Evolutionary conservation across 2,329 filamentous ascomycete species (phyloP), one percentile per base, ranked within the genome.

Genomic region (Acrocalymma vagum): DNA sequence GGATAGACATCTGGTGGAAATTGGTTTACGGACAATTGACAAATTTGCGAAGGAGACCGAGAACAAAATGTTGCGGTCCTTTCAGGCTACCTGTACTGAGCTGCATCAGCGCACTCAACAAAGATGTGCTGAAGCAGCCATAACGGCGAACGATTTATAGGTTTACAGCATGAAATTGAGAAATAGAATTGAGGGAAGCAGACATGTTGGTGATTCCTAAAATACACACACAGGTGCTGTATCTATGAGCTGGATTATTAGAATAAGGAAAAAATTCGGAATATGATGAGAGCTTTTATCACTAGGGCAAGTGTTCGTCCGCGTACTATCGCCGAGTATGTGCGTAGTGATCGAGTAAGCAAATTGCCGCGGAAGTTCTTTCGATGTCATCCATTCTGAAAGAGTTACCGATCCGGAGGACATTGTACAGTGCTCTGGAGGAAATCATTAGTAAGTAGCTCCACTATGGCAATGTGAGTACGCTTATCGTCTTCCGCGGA

Each of bases 1-100:
- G 17, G 55, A 59, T 28, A 49, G 31, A 20, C 18, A 45, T 27
- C 42, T 55, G 6, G 51, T 50, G 34, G 51, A 58, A 7, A 40
- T 40, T 36, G 49, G 49, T 34, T 39, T 53, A 24, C 38, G 31
- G 22, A 50, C 31, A 26, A 14, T 53, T 35, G 42, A 47, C 18
- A 26, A 35, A 44, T 13, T 53, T 9, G 31, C 34, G 31, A 30
- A 47, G 42, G 46, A 50, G 25, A 50, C 46, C 8, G 20, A 39
- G 17, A 41, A 18, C 16, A 42, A 50, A 42, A 34, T 31, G 20
- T 15, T 50, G 27, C 45, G 22, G 6, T 50, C 42, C n/a, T 53
- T 50, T 44, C 46, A 29, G 6, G 26, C 21, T 24, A 44, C 42
- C 13, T 53, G 45, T 27, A 40, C 34, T 44, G 47, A 38, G 24